phyloP scores from a whole-genome alignment of 179 eudicot species.

The Pouteria campechiana region DNA sequence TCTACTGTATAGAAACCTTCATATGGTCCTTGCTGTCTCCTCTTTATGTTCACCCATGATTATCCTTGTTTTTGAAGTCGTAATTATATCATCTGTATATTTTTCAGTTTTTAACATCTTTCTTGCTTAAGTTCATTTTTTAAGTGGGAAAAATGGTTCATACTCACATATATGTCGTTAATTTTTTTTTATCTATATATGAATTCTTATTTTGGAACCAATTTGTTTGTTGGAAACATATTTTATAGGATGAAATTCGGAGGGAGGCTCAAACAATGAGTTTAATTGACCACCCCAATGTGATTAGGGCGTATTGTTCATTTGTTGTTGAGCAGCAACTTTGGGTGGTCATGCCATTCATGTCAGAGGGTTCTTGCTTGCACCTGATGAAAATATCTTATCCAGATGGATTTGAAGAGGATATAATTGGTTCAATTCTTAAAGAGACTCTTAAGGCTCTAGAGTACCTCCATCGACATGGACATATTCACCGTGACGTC shows the following conservation, averaged over 20 bases:
- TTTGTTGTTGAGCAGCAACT: constrained; percentile 79
- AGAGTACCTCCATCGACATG: constrained; percentile 90
- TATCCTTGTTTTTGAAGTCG: no score
- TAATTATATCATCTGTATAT: no score
- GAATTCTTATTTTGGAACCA: no score
- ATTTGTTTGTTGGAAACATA: no score
- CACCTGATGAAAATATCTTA: constrained; percentile 89
- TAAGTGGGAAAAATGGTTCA: no score
- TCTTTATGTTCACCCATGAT: no score
- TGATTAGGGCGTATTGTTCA: constrained; percentile 76
- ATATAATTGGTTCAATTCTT: constrained; percentile 65
- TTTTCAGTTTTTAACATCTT: no score
- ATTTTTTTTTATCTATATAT: no score
- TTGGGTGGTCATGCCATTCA: constrained; percentile 98
- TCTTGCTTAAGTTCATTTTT: no score
- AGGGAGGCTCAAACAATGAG: constrained; percentile 97
- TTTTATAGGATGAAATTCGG: constrained; percentile 83
- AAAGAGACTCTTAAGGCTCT: constrained; percentile 90
- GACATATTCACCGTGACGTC: constrained; percentile 97
- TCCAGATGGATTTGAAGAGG: constrained; percentile 96
- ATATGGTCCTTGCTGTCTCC: no score
- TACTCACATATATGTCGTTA: no score
- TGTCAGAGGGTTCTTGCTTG: constrained; percentile 96
- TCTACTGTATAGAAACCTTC: no score
- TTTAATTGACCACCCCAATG: constrained; percentile 89